Evolutionary conservation across 1,284 basidiomycete genomes (phyloP), one percentile per base, ranked within the genome.

Genomic region (Tremellales sp.): DNA sequence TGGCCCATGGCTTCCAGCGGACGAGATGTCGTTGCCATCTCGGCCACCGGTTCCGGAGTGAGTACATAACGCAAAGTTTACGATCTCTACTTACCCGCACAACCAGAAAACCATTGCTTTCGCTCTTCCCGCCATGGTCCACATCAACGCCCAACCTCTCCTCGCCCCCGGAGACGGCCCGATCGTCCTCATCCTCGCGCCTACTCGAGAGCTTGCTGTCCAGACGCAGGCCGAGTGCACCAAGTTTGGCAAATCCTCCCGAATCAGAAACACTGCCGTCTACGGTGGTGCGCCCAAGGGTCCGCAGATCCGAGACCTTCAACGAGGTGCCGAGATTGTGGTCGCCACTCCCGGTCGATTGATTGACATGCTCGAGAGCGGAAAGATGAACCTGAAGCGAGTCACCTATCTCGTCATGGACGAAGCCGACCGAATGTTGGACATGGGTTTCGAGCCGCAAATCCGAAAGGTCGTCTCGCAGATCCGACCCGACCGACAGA

Each of bases 51-150:
- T 59, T 92, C 87, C 67, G 92, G 92, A 53, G n/a, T n/a, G n/a
- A n/a, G n/a, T n/a, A n/a, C n/a, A n/a, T n/a, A n/a, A n/a, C n/a
- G n/a, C n/a, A n/a, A n/a, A n/a, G n/a, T 51, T 51, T 43, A n/a
- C n/a, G n/a, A n/a, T n/a, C n/a, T n/a, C n/a, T n/a, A n/a, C n/a
- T n/a, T n/a, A n/a, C n/a, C n/a, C n/a, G n/a, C n/a, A n/a, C n/a
- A n/a, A n/a, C n/a, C n/a, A n/a, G n/a, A 95, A 98, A 78, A 98
- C 94, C 24, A 97, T 98, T 55, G 86, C 93, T 14, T 98, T 98
- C 70, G 93, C 95, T 48, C 83, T 98, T 40, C 94, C 94, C 43
- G 92, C 94, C 49, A 98, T 98, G 92, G 80, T 98, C 32, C 94
- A 98, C 76, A 97, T 98, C 78, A 98, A 97, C 79, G 94, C 94